These are phyloP conservation scores for Neurospora sp. DNA, from an alignment of 2,329 filamentous ascomycete species.

Conservation along the genomic window DNA sequence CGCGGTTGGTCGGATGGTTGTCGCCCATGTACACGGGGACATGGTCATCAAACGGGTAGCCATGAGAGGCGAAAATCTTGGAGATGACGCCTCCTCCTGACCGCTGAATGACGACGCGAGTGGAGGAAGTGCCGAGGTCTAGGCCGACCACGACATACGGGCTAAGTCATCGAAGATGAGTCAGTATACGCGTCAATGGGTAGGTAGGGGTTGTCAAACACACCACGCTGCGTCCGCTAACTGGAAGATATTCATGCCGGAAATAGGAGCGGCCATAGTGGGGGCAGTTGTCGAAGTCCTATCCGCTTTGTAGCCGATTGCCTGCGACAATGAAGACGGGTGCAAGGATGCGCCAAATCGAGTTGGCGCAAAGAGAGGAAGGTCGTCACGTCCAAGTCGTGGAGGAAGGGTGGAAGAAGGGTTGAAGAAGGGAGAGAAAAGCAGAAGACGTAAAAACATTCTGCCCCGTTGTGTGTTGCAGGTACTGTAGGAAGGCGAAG, in stretches of 20 bases:
- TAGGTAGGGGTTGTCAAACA: neutral
- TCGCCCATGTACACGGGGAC: neutral
- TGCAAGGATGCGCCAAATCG: neutral
- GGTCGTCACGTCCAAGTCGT: neutral
- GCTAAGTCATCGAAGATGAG: neutral
- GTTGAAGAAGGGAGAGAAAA: neutral
- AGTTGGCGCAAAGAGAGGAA: neutral
- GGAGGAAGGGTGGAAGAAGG: neutral
- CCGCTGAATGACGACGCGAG: neutral
- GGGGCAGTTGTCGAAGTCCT: neutral
- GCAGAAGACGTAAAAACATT: neutral
- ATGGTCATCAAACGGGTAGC: neutral
- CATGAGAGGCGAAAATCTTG: neutral
- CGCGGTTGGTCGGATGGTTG: neutral
- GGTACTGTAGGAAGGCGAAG: neutral
- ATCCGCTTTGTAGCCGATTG: neutral
- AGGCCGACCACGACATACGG: neutral
- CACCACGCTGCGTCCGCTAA: fast-evolving
- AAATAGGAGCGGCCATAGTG: neutral
- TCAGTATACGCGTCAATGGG: neutral
- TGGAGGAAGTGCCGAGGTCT: neutral
- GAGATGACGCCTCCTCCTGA: too few species aligned
- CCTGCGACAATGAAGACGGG: neutral
- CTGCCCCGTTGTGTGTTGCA: neutral
- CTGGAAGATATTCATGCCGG: neutral